phyloP scores from a whole-genome alignment of 2,329 filamentous ascomycete genomes.

The Leptographium radiaticola region DNA sequence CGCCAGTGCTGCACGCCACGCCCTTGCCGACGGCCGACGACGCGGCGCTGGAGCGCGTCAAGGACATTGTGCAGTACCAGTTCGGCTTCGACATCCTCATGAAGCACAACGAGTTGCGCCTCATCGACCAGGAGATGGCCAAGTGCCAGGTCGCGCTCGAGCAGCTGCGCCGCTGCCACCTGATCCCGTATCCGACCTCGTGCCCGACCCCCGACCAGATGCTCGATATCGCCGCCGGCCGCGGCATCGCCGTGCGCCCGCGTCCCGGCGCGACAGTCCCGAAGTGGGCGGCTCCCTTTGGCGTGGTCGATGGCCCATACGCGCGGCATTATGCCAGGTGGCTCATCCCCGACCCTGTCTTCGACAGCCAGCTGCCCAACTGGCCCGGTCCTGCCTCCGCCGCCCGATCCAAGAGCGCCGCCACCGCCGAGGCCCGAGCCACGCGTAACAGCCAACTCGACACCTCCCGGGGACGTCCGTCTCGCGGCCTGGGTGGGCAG shows the following conservation, averaged over 20 bases:
- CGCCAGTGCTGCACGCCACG: constrained; percentile 8
- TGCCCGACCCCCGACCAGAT: constrained; percentile 53
- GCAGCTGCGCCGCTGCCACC: constrained; percentile 80
- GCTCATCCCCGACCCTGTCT: constrained; percentile 78
- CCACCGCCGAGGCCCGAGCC: constrained; percentile 55
- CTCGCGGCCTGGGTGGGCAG: constrained; percentile 38
- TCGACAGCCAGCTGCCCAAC: constrained; percentile 54
- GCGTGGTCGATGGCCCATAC: constrained; percentile 84
- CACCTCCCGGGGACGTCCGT: constrained; percentile 35
- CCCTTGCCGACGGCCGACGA: constrained; percentile 7
- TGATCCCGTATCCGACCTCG: constrained; percentile 77
- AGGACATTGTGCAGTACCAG: constrained; percentile 69
- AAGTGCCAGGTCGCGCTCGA: constrained; percentile 92
- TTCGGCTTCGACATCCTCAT: constrained; percentile 83
- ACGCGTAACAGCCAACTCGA: constrained; percentile 65
- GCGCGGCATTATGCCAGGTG: constrained; percentile 90
- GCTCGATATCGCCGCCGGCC: constrained; percentile 59
- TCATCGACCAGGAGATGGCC: constrained; percentile 91
- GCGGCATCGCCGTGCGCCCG: constrained; percentile 54
- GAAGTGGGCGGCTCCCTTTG: constrained; percentile 74
- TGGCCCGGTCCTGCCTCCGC: constrained; percentile 27
- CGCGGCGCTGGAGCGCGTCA: constrained; percentile 37
- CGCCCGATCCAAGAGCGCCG: constrained; percentile 25
- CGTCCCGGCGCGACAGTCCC: constrained; percentile 52
- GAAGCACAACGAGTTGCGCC: constrained; percentile 86